Evolutionary conservation across 164 flowering plant species (phyloP).

Genomic region (Annona squamosa): DNA sequence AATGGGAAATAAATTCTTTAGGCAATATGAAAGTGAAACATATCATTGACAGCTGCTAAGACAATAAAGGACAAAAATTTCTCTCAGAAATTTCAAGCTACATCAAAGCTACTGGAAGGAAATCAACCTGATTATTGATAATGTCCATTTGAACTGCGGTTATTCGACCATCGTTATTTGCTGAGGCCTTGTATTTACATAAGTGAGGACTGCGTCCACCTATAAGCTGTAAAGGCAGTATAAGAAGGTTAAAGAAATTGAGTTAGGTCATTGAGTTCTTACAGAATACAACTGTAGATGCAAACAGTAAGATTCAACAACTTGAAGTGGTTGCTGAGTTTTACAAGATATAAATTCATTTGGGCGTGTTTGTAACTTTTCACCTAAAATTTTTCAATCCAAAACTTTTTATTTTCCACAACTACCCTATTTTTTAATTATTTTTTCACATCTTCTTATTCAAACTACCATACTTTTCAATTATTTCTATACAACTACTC

Average conservation of each 20-base stretch:
- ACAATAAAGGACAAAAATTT: too few relatives aligned
- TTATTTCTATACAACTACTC: too few relatives aligned
- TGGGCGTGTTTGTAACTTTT: background rate
- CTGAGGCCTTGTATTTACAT: slow-evolving; percentile 7
- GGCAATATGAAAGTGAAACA: too few relatives aligned
- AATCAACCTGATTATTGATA: slow-evolving; percentile 10
- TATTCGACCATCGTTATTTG: slow-evolving; percentile 1
- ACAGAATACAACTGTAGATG: too few relatives aligned
- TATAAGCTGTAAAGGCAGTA: slow-evolving; percentile 3
- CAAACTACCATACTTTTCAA: too few relatives aligned
- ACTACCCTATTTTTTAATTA: too few relatives aligned
- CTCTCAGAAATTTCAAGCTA: too few relatives aligned
- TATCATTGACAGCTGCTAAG: too few relatives aligned
- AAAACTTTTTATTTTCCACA: too few relatives aligned
- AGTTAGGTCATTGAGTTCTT: background rate
- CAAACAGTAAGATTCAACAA: too few relatives aligned
- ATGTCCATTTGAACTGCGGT: slow-evolving; percentile 8
- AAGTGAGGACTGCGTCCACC: slow-evolving; percentile 11
- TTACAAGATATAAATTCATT: background rate
- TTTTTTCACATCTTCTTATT: too few relatives aligned
- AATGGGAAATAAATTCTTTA: background rate
- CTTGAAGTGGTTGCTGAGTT: background rate
- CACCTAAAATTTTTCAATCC: too few relatives aligned
- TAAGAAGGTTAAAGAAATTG: background rate
- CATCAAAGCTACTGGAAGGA: background rate